Evolutionary conservation across 768 basidiomycete species (phyloP).

Genomic region (Ephemerocybe angulata): DNA sequence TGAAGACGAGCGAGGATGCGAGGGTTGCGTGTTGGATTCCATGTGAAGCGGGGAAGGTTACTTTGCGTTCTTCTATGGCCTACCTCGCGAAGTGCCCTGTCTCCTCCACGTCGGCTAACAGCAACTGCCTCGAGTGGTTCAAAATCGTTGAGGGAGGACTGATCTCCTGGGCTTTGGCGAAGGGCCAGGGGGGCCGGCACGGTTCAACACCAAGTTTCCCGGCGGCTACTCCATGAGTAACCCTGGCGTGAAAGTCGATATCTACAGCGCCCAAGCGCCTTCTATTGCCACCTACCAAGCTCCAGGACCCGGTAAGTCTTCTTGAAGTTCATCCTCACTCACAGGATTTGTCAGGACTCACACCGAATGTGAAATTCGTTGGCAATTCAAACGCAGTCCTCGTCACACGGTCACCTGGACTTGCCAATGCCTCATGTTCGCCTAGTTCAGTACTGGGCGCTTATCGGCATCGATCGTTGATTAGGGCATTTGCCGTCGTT

Average conservation of each 20-base stretch:
- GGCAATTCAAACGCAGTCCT: no score
- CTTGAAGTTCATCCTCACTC: no score
- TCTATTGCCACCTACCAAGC: conserved; percentile 29
- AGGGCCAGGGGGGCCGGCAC: conserved; percentile 29
- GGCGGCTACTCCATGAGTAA: conserved; percentile 31
- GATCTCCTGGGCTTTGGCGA: conserved; percentile 29
- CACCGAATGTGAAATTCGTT: no score
- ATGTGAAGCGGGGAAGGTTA: neutral
- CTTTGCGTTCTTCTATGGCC: neutral
- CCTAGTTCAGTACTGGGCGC: no score
- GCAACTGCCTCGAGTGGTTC: conserved; percentile 23
- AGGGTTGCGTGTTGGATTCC: neutral
- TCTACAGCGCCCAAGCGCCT: conserved; percentile 31
- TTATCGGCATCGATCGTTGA: no score
- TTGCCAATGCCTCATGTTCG: no score
- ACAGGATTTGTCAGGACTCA: no score
- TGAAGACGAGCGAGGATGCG: neutral
- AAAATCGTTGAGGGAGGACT: conserved; percentile 33
- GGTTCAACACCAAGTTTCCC: conserved; percentile 34
- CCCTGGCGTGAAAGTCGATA: conserved; percentile 35
- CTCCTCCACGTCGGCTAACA: neutral
- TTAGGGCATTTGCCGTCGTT: no score
- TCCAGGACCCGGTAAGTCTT: conserved; percentile 28
- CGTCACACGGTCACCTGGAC: no score
- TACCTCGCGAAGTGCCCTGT: no score